A percentile compares a stretch with the other conserved stretches of the same genome.
These are phyloP conservation scores for Solanum piurae DNA, from an alignment of 257 asterid genomes.

Conservation along the genomic window DNA sequence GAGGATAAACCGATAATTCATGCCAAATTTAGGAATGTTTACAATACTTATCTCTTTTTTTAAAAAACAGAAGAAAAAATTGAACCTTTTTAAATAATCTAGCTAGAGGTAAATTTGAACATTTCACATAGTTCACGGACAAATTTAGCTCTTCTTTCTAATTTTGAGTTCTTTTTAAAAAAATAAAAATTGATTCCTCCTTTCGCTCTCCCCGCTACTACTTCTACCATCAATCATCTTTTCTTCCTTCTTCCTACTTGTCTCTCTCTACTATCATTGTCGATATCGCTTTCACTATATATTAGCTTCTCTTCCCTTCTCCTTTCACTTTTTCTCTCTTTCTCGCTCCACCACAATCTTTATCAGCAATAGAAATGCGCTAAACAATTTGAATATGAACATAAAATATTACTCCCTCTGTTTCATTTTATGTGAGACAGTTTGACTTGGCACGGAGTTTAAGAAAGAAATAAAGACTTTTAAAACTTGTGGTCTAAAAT, in stretches of 20 bases:
- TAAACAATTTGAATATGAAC: not conserved
- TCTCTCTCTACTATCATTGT: too few relatives aligned
- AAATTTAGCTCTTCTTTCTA: not conserved
- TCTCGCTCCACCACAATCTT: not conserved
- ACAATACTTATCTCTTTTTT: too few relatives aligned
- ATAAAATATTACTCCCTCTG: not conserved
- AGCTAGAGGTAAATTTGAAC: not conserved
- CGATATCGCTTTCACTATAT: not conserved
- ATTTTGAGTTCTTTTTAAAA: not conserved
- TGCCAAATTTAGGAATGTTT: too few relatives aligned
- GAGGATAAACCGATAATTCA: fast-evolving
- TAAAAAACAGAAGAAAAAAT: not conserved
- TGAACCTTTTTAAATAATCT: not conserved
- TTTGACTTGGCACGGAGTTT: too few relatives aligned
- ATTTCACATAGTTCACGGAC: not conserved
- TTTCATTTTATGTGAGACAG: too few relatives aligned
- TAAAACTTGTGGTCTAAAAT: too few relatives aligned
- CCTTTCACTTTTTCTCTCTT: not conserved
- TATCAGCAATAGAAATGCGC: too few relatives aligned
- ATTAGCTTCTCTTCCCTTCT: not conserved
- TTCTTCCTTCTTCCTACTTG: too few relatives aligned
- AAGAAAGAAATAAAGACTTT: too few relatives aligned
- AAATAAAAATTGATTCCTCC: too few relatives aligned
- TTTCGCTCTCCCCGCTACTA: too few relatives aligned
- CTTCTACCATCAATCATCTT: too few relatives aligned